Evolutionary conservation across 148 eudicot genomes (phyloP).

Genomic region (Cornus controversa): DNA sequence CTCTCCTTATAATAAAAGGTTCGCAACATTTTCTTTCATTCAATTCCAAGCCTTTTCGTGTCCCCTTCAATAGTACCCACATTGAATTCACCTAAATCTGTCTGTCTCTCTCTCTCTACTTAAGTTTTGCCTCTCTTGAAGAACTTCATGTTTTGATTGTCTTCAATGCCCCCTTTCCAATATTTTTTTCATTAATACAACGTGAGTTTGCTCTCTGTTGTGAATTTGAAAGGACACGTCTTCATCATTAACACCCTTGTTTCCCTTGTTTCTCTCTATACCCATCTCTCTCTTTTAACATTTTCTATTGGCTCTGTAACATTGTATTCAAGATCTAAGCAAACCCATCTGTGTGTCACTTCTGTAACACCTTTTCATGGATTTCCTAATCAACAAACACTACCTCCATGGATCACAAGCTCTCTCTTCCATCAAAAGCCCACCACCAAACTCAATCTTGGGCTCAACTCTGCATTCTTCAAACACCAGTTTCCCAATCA

Average conservation of each 20-base stretch:
- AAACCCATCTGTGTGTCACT: background rate
- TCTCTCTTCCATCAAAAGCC: constrained; percentile 9
- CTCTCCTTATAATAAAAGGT: constrained; percentile 1
- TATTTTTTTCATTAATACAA: background rate
- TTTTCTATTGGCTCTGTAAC: background rate
- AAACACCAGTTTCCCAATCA: constrained; percentile 58
- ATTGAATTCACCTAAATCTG: background rate
- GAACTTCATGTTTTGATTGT: background rate
- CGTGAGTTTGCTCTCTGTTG: background rate
- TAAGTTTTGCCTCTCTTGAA: background rate
- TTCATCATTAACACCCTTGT: no score
- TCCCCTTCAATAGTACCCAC: background rate
- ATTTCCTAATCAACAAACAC: constrained; percentile 8
- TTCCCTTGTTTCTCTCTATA: background rate
- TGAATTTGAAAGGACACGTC: no score
- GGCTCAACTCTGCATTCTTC: constrained; percentile 29
- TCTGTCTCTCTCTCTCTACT: background rate
- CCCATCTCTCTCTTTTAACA: background rate
- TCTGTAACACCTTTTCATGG: constrained; percentile 11
- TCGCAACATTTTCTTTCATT: background rate
- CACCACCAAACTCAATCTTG: constrained; percentile 16
- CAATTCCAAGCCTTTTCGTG: constrained; percentile 1
- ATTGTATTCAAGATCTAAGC: constrained; percentile 16
- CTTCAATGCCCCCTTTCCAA: background rate
- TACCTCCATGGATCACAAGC: constrained; percentile 6